Percentiles rank a stretch among this genome's conserved stretches.
Evolutionary conservation across 2,329 filamentous ascomycete genomes (phyloP).

Genomic region (Metarhizium humberi): DNA sequence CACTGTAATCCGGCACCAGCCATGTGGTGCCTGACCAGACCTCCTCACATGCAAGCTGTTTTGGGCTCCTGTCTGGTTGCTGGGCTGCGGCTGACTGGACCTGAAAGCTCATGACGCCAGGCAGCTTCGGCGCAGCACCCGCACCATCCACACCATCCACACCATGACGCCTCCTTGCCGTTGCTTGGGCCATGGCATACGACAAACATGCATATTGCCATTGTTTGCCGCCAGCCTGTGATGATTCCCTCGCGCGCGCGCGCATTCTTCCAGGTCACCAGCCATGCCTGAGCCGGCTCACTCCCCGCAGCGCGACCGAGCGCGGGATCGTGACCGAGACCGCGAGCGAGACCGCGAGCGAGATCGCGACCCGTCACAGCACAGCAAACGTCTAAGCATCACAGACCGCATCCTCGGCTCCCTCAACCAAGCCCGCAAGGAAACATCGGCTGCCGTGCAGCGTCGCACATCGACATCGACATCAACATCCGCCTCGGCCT

Average conservation of each 20-base stretch:
- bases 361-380: slow-evolving; percentile 16
- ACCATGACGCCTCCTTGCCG: no score
- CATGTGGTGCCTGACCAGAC: no score
- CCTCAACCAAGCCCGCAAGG: slow-evolving; percentile 22
- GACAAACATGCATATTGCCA: neutral
- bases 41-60: no score
- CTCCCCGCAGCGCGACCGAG: slow-evolving; percentile 4
- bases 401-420: slow-evolving; percentile 28
- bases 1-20: no score
- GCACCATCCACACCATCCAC: no score
- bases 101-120: no score
- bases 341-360: slow-evolving; percentile 15
- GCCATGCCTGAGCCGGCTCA: slow-evolving; percentile 5
- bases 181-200: no score
- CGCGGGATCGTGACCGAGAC: slow-evolving; percentile 9
- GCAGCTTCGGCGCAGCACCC: no score
- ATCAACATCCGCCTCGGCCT: slow-evolving; percentile 17
- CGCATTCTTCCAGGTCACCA: neutral
- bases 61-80: no score
- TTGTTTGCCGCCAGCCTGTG: neutral
- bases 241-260: neutral
- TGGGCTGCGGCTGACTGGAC: no score
- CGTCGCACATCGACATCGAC: slow-evolving; percentile 21
- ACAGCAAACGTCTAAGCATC: slow-evolving; percentile 30
- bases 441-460: slow-evolving; percentile 16